phyloP scores from a whole-genome alignment of 176 grass and related monocot genomes.

The Tillandsia leiboldiana region DNA sequence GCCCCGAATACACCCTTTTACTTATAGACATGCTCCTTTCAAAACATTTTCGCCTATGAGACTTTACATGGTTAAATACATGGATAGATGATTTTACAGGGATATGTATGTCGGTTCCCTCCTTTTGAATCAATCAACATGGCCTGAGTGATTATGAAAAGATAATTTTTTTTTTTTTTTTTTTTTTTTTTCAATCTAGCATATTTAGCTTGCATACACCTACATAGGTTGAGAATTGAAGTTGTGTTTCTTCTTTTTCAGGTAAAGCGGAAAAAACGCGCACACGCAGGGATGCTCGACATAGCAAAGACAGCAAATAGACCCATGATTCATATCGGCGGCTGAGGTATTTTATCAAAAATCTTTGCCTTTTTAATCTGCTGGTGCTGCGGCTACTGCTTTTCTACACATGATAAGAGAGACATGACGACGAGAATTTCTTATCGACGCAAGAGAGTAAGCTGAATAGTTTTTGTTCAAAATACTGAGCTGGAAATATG shows the following conservation, averaged over 20 bases:
- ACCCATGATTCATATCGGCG: constrained; percentile 96
- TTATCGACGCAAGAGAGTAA: neutral
- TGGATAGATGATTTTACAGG: too few relatives aligned
- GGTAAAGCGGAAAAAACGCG: constrained; percentile 93
- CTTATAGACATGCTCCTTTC: too few relatives aligned
- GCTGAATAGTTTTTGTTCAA: neutral
- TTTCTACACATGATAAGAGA: neutral
- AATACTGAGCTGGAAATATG: neutral
- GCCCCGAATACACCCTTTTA: too few relatives aligned
- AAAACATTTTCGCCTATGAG: too few relatives aligned
- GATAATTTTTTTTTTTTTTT: neutral
- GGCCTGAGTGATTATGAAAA: too few relatives aligned
- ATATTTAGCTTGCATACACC: neutral
- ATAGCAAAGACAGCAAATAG: constrained; percentile 74
- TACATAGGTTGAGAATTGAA: neutral
- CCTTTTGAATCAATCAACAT: too few relatives aligned
- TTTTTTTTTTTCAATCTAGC: neutral
- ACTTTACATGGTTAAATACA: too few relatives aligned
- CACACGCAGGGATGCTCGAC: constrained; percentile 86
- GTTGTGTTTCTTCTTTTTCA: constrained; percentile 15
- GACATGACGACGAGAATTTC: neutral
- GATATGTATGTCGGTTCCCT: too few relatives aligned
- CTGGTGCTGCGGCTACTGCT: too few relatives aligned
- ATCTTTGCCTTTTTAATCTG: neutral
- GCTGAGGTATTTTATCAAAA: constrained; percentile 27